Base-by-base conservation (phyloP, 768 basidiomycete genomes). In the Naganishia randhawae region DNA sequence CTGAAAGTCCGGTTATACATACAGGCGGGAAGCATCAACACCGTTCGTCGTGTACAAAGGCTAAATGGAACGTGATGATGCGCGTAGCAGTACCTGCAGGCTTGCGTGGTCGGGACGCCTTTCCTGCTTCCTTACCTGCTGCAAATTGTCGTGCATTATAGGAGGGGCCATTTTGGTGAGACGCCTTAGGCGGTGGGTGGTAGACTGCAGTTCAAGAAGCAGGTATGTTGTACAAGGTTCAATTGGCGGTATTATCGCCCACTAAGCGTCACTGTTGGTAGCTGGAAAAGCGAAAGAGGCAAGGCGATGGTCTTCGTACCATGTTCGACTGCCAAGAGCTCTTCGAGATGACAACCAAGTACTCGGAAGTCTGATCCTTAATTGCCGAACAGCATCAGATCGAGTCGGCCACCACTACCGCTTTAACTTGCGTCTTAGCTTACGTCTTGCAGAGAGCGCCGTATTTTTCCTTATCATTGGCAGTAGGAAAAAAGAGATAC, bases 1-100 rank as follows among this genome's bases (percentile, higher is more conserved):
- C 29, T 41, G 39, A 32, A 17, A 39, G 8, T 48, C 22, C 25
- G n/a, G 7, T 25, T 22, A n/a, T 22, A 1, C 39, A 10, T 3
- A 14, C 42, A 68, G 63, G 29, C 41, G 63, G n/a, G 52, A 66
- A 37, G 65, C 55, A 9, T 39, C 61, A 45, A 41, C 77, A 1
- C 81, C 74, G 0, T 81, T 80, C 73, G 68, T 73, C 19, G 69
- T 82, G 37, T 79, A 81, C 52, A 79, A 82, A 67, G 81, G 80
- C 16, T 63, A 72, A n/a, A 19, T 82, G 81, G 81, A 78, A 73
- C 55, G 70, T 81, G 25, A 65, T 81, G 29, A 63, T 75, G 54
- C 37, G 22, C 33, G 54, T 35, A 1, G 19, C 19, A 10, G n/a
- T n/a, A n/a, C n/a, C 33, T 22, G 45, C 45, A 6, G 45, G 1